phyloP scores from a whole-genome alignment of 2,329 filamentous ascomycete genomes.

The Pezicula neosporulosa region DNA sequence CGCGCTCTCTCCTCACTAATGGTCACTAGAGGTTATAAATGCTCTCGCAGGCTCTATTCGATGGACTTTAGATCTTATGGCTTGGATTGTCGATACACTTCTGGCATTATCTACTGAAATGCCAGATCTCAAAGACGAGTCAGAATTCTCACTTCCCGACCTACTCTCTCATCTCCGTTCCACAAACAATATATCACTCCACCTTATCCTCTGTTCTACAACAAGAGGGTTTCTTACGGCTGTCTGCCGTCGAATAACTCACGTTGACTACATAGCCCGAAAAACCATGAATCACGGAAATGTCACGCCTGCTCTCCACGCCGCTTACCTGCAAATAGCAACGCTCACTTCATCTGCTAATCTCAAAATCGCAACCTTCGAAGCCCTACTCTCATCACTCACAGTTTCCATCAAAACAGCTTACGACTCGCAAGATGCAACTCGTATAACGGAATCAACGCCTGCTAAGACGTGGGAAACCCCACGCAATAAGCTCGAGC shows the following conservation, averaged over 20 bases:
- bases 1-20: not conserved
- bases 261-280: constrained; percentile 43
- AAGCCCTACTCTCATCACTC: constrained; percentile 24
- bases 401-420: constrained; percentile 21
- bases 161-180: constrained; percentile 49
- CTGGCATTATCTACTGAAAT: constrained; percentile 52
- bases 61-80: constrained; percentile 73
- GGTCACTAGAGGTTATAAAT: constrained; percentile 60
- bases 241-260: constrained; percentile 59
- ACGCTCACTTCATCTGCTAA: constrained; percentile 23
- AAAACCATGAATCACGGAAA: constrained; percentile 19
- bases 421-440: constrained; percentile 17
- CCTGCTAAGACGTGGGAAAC: constrained; percentile 14
- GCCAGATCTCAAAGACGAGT: constrained; percentile 39
- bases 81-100: constrained; percentile 58
- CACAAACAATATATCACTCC: constrained; percentile 55
- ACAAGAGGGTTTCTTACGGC: constrained; percentile 70
- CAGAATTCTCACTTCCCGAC: constrained; percentile 41
- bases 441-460: constrained; percentile 7
- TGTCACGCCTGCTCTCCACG: constrained; percentile 17
- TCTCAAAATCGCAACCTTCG: constrained; percentile 25
- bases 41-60: constrained; percentile 70
- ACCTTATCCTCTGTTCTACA: constrained; percentile 69
- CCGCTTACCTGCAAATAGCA: constrained; percentile 27
- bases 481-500: constrained; percentile 25